Evolutionary conservation across 306 rosid genomes (phyloP).

Genomic region (Sechiopsis laciniata): DNA sequence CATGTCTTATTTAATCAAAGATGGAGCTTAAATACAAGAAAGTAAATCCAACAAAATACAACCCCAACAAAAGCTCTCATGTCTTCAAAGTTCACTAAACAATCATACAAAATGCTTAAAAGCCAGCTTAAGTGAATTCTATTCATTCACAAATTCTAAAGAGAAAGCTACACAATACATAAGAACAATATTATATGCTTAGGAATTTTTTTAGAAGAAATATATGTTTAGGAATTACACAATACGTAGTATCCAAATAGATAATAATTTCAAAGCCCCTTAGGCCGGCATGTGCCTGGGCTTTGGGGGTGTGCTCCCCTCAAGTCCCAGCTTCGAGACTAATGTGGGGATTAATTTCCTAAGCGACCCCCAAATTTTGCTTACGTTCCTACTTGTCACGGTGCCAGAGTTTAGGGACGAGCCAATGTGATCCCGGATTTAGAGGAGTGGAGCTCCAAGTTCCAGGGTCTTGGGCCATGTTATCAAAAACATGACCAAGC

Average conservation of each 20-base stretch:
- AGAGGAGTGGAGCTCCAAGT: no score
- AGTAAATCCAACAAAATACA: background rate
- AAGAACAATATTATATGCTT: background rate
- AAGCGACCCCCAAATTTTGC: no score
- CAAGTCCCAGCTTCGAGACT: no score
- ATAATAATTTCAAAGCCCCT: background rate
- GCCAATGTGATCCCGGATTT: no score
- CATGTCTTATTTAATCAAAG: background rate
- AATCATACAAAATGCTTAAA: background rate
- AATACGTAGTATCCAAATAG: background rate
- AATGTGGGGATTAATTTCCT: no score
- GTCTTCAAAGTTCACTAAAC: background rate
- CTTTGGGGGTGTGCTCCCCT: no score
- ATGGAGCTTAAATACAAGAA: background rate
- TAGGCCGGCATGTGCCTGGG: no score
- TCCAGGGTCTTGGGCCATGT: no score
- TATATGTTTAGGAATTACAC: background rate
- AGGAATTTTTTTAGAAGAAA: no score
- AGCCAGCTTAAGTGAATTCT: background rate
- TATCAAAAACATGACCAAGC: no score
- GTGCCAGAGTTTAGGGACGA: no score
- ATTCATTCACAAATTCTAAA: background rate
- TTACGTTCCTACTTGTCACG: no score
- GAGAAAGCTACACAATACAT: background rate
- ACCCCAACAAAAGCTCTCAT: background rate